Percentiles rank a stretch among this genome's conserved stretches.
Evolutionary conservation across 768 basidiomycete genomes (phyloP).

Genomic region (Termitomyces sp.): DNA sequence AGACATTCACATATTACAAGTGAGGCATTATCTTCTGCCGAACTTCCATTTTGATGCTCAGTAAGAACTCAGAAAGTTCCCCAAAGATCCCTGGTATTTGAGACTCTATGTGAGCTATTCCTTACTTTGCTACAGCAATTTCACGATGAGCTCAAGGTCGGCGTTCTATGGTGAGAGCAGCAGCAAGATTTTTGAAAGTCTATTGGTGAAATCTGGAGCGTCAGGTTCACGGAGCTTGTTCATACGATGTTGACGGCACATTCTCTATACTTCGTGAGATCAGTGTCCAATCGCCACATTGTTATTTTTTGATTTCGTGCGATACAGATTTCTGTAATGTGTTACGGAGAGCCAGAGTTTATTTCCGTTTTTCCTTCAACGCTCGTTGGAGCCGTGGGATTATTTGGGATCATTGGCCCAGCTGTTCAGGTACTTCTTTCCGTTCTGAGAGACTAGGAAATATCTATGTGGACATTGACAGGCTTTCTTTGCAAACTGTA

Average conservation of each 20-base stretch:
- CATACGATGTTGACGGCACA: not conserved
- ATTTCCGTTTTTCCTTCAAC: not conserved
- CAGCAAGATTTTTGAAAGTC: not conserved
- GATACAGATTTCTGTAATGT: constrained; percentile 1
- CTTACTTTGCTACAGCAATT: not conserved
- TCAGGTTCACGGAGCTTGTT: constrained; percentile 7
- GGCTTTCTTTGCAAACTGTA: no score
- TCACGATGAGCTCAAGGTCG: not conserved
- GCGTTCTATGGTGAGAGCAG: constrained; percentile 4
- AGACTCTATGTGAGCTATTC: constrained; percentile 5
- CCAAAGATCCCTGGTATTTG: not conserved
- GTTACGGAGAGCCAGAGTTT: constrained; percentile 6
- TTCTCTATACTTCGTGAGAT: constrained; percentile 1
- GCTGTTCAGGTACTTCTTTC: constrained; percentile 5
- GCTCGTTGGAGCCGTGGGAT: not conserved
- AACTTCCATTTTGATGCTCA: not conserved
- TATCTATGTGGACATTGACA: no score
- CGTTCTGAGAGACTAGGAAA: not conserved
- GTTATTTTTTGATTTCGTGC: not conserved
- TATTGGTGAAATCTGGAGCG: not conserved
- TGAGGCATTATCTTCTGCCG: not conserved
- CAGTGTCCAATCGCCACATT: not conserved
- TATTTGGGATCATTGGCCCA: constrained; percentile 9
- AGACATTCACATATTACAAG: constrained; percentile 10
- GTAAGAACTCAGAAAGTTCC: not conserved